Percentiles rank a stretch among this genome's conserved stretches.
Conservation (phyloP, 495 filamentous ascomycete species). For the Hypoxylon crocopeplum region DNA sequence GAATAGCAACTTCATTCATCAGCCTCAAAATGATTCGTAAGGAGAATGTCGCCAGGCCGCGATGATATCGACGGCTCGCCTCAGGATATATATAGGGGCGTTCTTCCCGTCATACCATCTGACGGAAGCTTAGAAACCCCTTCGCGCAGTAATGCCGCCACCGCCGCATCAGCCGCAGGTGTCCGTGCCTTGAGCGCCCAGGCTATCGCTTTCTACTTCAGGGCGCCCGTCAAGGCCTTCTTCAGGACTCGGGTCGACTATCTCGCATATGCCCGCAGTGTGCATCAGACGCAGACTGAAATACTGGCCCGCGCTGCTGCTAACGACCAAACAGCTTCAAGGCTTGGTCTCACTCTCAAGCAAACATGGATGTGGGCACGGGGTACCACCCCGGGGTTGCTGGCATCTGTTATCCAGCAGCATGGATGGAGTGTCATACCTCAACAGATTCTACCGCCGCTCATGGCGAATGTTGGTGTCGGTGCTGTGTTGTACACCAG, state of each 20-base stretch:
- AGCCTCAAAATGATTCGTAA: constrained; percentile 39
- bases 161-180: constrained; percentile 74
- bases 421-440: constrained; percentile 89
- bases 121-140: constrained; percentile 47
- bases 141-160: constrained; percentile 73
- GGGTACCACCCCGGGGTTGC: constrained; percentile 77
- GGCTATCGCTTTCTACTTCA: constrained; percentile 84
- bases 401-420: constrained; percentile 77
- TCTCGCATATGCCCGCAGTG: constrained; percentile 56
- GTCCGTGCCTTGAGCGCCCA: constrained; percentile 81
- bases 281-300: constrained; percentile 43
- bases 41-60: constrained; percentile 41
- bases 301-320: constrained; percentile 32
- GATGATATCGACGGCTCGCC: constrained; percentile 35
- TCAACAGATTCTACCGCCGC: constrained; percentile 84
- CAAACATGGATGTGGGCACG: constrained; percentile 66
- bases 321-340: constrained; percentile 31
- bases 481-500: constrained; percentile 87
- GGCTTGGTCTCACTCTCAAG: constrained; percentile 36
- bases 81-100: constrained; percentile 37
- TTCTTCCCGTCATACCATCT: constrained; percentile 49
- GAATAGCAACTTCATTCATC: not conserved
- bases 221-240: constrained; percentile 88
- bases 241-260: constrained; percentile 89
- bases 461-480: constrained; percentile 84